Evolutionary conservation across 495 filamentous ascomycete genomes (phyloP).

Genomic region (Symbiotaphrina buchneri): DNA sequence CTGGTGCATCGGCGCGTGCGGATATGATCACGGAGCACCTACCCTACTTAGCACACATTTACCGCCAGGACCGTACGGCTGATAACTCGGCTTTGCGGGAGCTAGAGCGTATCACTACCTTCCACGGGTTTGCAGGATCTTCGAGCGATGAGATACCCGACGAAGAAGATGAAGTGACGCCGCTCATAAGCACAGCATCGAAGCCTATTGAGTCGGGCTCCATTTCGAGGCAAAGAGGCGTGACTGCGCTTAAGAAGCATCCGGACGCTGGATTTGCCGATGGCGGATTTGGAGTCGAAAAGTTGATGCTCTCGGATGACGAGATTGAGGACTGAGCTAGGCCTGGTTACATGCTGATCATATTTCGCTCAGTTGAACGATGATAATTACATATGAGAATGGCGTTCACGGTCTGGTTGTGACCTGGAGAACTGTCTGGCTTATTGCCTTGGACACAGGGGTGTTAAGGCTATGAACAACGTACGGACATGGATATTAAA

Average conservation of each 20-base stretch:
- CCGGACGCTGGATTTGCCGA: constrained; percentile 6
- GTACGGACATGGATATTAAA: too few species aligned
- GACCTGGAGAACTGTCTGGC: too few species aligned
- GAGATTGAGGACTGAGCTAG: constrained; percentile 99
- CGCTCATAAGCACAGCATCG: constrained; percentile 28
- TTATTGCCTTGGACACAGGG: too few species aligned
- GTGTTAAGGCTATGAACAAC: too few species aligned
- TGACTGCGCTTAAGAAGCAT: constrained; percentile 13
- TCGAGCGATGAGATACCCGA: constrained; percentile 7
- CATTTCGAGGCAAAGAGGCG: not conserved
- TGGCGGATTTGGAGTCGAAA: constrained; percentile 21
- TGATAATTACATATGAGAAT: too few species aligned
- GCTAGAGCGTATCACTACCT: constrained; percentile 45
- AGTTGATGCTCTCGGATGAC: constrained; percentile 70
- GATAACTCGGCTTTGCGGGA: constrained; percentile 18
- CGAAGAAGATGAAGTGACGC: constrained; percentile 17
- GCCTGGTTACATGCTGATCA: too few species aligned
- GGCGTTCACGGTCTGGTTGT: too few species aligned
- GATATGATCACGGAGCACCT: constrained; percentile 67
- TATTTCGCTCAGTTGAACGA: too few species aligned
- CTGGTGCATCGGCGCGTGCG: constrained; percentile 36
- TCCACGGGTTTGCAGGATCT: constrained; percentile 33
- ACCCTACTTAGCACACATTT: constrained; percentile 59
- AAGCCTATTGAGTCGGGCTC: too few species aligned
- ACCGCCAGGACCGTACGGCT: constrained; percentile 14